A percentile compares a stretch with the other conserved stretches of the same genome.
Evolutionary conservation across 2,329 filamentous ascomycete species (phyloP).

Genomic region (Aspergillus ibericus): DNA sequence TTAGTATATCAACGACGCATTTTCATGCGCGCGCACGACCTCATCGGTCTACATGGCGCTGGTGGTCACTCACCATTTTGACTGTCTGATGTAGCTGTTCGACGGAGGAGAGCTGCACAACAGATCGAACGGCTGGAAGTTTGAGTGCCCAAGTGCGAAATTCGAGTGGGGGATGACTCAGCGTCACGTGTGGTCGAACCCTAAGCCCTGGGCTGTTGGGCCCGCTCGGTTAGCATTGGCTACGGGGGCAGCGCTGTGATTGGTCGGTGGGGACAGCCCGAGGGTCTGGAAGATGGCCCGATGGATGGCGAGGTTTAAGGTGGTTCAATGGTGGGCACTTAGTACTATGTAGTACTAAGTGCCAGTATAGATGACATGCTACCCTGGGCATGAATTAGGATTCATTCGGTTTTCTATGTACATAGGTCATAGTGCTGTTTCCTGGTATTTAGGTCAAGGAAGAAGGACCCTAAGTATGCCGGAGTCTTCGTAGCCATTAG

Average conservation of each 20-base stretch:
- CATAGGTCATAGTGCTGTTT: neutral
- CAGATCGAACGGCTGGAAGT: constrained; percentile 23
- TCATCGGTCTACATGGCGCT: neutral
- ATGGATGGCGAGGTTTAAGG: too few relatives aligned
- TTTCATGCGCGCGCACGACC: neutral
- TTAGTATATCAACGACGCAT: constrained; percentile 1
- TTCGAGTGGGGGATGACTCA: constrained; percentile 42
- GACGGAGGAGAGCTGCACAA: constrained; percentile 31
- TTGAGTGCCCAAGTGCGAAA: constrained; percentile 35
- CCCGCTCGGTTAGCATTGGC: constrained; percentile 21
- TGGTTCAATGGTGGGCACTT: too few relatives aligned
- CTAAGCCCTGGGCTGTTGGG: constrained; percentile 34
- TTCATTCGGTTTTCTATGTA: neutral
- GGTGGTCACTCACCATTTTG: constrained; percentile 39
- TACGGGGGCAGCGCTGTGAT: neutral
- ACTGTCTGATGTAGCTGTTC: constrained; percentile 38
- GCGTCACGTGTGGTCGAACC: constrained; percentile 21
- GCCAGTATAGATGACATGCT: too few relatives aligned
- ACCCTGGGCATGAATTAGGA: neutral
- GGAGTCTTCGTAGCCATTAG: neutral
- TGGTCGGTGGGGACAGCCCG: constrained; percentile 1
- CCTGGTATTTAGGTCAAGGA: too few relatives aligned
- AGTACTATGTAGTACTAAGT: too few relatives aligned
- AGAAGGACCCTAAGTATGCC: neutral
- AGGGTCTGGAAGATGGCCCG: too few relatives aligned